phyloP scores from a whole-genome alignment of 768 basidiomycete genomes.

The Gloeophyllum trabeum region DNA sequence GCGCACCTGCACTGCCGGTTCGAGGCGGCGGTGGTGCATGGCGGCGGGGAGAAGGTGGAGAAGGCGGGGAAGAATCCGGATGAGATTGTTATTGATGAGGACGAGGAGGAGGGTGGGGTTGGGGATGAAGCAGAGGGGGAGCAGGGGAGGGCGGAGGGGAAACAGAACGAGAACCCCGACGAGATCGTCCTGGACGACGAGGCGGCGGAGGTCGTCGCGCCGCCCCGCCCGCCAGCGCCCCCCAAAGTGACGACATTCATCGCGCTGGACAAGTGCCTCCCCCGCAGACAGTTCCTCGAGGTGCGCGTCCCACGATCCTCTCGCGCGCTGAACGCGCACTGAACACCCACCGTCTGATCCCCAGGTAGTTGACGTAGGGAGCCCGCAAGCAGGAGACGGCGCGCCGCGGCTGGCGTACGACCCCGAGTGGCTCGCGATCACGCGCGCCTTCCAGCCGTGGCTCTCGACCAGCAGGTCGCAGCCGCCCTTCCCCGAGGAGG shows the following conservation, averaged over 20 bases:
- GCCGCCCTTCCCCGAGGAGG: conserved; percentile 46
- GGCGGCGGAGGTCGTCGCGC: conserved; percentile 28
- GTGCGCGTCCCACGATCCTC: conserved; percentile 22
- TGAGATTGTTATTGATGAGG: conserved; percentile 28
- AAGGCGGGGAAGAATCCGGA: conserved; percentile 19
- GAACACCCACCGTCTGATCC: conserved; percentile 5
- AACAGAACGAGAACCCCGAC: conserved; percentile 27
- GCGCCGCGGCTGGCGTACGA: conserved; percentile 56
- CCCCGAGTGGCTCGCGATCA: conserved; percentile 90
- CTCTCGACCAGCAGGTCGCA: conserved; percentile 46
- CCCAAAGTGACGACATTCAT: conserved; percentile 59
- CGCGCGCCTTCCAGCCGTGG: conserved; percentile 74
- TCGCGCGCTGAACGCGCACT: background rate
- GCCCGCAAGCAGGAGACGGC: too few species aligned
- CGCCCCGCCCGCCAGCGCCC: conserved; percentile 18
- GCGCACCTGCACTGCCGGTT: conserved; percentile 88
- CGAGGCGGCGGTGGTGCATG: conserved; percentile 54
- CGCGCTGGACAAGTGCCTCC: conserved; percentile 85
- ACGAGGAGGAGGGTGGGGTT: conserved; percentile 22
- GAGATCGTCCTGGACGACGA: conserved; percentile 39
- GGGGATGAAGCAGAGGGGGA: background rate
- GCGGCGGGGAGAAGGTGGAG: background rate
- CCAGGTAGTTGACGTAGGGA: too few species aligned
- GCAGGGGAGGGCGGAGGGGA: background rate
- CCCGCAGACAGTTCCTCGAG: conserved; percentile 69